Conservation (phyloP, 208 protist genomes). For the Leishmania amazonensis region DNA sequence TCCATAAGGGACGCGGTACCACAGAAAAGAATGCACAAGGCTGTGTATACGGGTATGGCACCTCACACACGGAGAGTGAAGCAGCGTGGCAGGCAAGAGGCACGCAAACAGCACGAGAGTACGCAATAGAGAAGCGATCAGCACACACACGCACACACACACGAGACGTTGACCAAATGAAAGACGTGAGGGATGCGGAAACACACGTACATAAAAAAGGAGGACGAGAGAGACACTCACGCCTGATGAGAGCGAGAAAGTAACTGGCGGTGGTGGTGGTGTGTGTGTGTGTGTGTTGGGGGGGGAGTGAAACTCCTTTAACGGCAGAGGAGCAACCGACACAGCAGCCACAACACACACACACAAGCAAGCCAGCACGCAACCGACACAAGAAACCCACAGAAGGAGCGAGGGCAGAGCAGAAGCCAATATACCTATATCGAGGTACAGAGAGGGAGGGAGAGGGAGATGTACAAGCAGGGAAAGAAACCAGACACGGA, state of each 20-base stretch:
- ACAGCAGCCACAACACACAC: conserved; percentile 2
- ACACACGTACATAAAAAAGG: too few species aligned
- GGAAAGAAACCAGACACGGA: too few species aligned
- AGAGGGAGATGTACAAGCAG: neutral
- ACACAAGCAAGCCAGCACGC: neutral
- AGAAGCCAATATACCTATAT: neutral
- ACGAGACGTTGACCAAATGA: too few species aligned
- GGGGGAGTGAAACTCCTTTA: too few species aligned
- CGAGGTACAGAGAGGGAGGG: neutral
- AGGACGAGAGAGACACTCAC: neutral
- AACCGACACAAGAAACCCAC: neutral
- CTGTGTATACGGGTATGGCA: neutral
- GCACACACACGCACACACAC: too few species aligned
- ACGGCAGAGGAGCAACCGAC: neutral
- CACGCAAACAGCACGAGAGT: neutral
- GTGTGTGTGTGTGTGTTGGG: too few species aligned
- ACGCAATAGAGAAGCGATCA: neutral
- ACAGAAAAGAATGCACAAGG: neutral
- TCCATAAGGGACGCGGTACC: neutral
- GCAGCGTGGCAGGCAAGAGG: neutral
- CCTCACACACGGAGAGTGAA: neutral
- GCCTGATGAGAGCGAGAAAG: neutral
- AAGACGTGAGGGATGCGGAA: too few species aligned
- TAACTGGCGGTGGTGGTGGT: neutral
- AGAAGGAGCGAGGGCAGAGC: neutral